Percentiles rank a stretch among this genome's conserved stretches.
Evolutionary conservation across 768 basidiomycete genomes (phyloP).

Genomic region (Termitomyces sp.): DNA sequence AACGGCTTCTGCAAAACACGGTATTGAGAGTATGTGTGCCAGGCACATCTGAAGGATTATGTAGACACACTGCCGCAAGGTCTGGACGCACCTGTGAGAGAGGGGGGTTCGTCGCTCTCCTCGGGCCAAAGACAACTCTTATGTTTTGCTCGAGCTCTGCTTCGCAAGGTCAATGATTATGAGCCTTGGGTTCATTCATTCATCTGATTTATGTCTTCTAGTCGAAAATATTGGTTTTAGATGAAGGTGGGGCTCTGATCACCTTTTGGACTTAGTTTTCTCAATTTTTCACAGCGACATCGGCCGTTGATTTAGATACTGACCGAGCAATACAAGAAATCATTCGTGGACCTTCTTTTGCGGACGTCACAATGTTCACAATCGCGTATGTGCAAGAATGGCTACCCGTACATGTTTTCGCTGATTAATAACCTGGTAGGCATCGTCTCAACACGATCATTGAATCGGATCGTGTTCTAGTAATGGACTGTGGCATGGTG

Average conservation of each 20-base stretch:
- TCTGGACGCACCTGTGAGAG: constrained; percentile 70
- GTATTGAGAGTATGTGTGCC: not conserved
- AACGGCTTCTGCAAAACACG: not conserved
- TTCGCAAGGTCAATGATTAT: constrained; percentile 54
- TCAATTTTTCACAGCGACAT: constrained; percentile 56
- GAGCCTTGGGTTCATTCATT: constrained; percentile 2
- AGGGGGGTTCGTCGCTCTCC: constrained; percentile 80
- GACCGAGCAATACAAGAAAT: constrained; percentile 88
- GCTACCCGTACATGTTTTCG: not conserved
- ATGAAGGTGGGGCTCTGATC: constrained; percentile 59
- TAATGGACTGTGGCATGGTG: constrained; percentile 77
- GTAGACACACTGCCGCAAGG: constrained; percentile 62
- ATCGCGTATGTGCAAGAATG: constrained; percentile 59
- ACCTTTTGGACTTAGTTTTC: not conserved
- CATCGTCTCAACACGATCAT: constrained; percentile 84
- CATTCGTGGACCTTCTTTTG: constrained; percentile 76
- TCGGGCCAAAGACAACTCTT: constrained; percentile 85
- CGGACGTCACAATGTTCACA: constrained; percentile 78
- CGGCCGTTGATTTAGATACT: constrained; percentile 88
- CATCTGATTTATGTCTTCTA: constrained; percentile 20
- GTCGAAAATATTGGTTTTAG: constrained; percentile 88
- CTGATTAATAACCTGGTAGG: constrained; percentile 29
- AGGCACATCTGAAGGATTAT: constrained; percentile 70
- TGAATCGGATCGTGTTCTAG: constrained; percentile 77
- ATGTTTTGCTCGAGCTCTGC: constrained; percentile 83